Conservation (phyloP, 2,329 filamentous ascomycete species). For the Ilyonectria sp. region DNA sequence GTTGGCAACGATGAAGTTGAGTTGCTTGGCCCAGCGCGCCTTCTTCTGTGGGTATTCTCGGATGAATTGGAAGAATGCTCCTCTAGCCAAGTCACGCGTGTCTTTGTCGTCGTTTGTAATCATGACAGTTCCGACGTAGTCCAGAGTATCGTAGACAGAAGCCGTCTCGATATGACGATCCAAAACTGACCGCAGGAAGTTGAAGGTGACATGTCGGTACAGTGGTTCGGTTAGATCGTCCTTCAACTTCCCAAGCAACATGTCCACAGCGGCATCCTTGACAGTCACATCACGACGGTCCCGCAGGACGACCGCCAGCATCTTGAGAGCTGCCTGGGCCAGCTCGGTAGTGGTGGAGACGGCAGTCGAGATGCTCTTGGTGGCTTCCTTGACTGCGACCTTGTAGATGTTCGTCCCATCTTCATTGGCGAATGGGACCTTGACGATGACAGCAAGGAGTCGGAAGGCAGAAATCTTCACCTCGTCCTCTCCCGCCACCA, state of each 20-base stretch:
- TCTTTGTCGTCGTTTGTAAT: constrained; percentile 94
- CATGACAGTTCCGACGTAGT: constrained; percentile 92
- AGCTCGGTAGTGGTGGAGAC: constrained; percentile 86
- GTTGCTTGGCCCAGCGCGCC: constrained; percentile 89
- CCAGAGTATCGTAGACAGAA: constrained; percentile 90
- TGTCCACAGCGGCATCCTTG: constrained; percentile 86
- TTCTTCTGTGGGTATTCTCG: constrained; percentile 95
- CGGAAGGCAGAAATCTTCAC: constrained; percentile 91
- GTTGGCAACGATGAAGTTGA: constrained; percentile 91
- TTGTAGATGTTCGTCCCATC: constrained; percentile 75
- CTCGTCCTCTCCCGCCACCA: constrained; percentile 90
- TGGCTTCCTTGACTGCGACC: constrained; percentile 88
- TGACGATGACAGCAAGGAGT: constrained; percentile 87
- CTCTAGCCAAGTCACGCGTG: constrained; percentile 88
- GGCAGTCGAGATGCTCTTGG: constrained; percentile 83
- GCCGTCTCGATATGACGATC: constrained; percentile 89
- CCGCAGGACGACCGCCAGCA: constrained; percentile 87
- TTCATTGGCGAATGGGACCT: constrained; percentile 84
- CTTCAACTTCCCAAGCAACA: constrained; percentile 85
- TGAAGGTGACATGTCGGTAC: constrained; percentile 93
- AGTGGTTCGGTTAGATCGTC: constrained; percentile 94
- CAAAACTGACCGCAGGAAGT: constrained; percentile 90
- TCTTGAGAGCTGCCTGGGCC: constrained; percentile 89
- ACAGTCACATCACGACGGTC: constrained; percentile 83
- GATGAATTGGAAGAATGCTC: constrained; percentile 94